Evolutionary conservation across 2,329 filamentous ascomycete genomes (phyloP).

Genomic region (Mycosphaerella sp.): DNA sequence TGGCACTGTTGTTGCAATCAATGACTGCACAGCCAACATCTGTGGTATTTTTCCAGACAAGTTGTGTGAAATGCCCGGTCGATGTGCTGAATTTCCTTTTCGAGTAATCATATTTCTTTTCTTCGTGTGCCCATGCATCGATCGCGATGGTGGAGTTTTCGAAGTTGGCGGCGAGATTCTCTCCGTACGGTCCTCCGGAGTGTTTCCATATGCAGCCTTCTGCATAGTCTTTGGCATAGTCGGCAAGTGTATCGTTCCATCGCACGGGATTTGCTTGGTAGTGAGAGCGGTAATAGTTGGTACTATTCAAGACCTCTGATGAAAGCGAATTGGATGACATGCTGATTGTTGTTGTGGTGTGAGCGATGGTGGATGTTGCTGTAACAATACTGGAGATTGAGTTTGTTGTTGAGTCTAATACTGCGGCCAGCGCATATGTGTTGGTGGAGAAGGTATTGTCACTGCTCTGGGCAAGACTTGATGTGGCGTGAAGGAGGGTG

Average conservation of each 20-base stretch:
- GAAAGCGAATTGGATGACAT: conserved; percentile 14
- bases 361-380: not conserved
- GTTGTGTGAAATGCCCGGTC: conserved; percentile 32
- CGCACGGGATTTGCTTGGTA: conserved; percentile 22
- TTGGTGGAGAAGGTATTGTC: not conserved
- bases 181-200: conserved; percentile 30
- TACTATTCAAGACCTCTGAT: conserved; percentile 29
- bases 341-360: not conserved
- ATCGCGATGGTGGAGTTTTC: conserved; percentile 21
- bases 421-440: conserved; percentile 8
- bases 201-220: conserved; percentile 30
- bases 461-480: not conserved
- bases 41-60: conserved; percentile 31
- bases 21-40: conserved; percentile 28
- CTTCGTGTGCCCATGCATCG: conserved; percentile 31
- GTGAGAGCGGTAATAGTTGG: conserved; percentile 28
- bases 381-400: not conserved
- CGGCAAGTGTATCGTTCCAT: conserved; percentile 28
- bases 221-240: conserved; percentile 27
- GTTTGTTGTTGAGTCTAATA: not conserved
- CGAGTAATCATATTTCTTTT: conserved; percentile 26
- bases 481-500: conserved; percentile 5
- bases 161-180: conserved; percentile 31
- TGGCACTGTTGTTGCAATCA: conserved; percentile 19
- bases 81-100: conserved; percentile 25